Evolutionary conservation across 108 stramenopile species (phyloP), one percentile per base, ranked within the genome.

Genomic region (Conticribra guillardii): DNA sequence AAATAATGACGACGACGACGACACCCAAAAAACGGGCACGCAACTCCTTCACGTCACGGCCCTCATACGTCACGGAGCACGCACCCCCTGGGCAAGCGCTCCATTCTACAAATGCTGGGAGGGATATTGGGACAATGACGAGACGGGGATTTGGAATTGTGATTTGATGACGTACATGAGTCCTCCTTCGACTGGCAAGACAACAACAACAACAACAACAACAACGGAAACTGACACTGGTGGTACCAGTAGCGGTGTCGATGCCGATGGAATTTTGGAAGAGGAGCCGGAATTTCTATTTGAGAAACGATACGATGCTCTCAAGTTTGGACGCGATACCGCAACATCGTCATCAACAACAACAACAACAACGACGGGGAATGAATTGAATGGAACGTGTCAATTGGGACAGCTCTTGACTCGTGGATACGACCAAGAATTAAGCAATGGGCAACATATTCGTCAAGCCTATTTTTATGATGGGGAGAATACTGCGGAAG

Each of bases 371-470:
- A 28, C 8, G 19, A 51, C 23, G 46, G 72, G 69, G 24, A 80
- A 80, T 56, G 74, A 55, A 41, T 65, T 90, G 64, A 87, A 89
- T 70, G 92, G 96, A 28, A 96, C 93, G 15, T 96, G 96, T 78
- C 88, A 92, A 79, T 33, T 81, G 67, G 96, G 96, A 18, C 96
- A 96, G 69, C 67, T 96, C 29, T 47, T 96, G 1, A 32, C 76
- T 17, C 76, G 79, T 51, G 96, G 96, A 1, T 92, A 92, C 69
- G 84, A 86, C 29, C 93, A 94, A 64, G 85, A 96, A 79, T 41
- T 91, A 16, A 8, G 16, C 4, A 94, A 94, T 84, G 96, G 96
- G 44, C 59, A 72, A 49, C 58, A 77, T 50, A 32, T 96, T 14
- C 67, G 93, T 16, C 67, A 86, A 8, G 90, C 96, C 23, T 96